These are phyloP conservation scores for Gardenia jasminoides DNA, from an alignment of 257 asterid species.

Conservation along the genomic window DNA sequence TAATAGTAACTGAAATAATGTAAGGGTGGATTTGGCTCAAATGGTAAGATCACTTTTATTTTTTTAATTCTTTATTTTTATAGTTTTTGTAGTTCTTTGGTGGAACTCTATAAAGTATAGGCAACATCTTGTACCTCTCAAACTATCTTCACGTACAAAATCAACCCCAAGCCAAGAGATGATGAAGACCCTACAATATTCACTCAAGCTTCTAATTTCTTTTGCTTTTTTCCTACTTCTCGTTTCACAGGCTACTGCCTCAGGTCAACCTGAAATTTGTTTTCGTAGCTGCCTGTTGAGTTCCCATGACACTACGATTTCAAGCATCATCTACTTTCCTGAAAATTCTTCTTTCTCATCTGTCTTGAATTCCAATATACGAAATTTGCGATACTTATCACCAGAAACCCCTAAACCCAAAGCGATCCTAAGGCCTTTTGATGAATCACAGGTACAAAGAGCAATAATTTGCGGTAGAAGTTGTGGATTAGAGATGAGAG, in stretches of 20 bases:
- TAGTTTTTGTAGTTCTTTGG: background rate
- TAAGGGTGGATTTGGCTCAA: too few species aligned
- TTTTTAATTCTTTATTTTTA: too few species aligned
- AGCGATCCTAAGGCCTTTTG: background rate
- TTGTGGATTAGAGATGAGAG: too few species aligned
- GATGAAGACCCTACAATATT: background rate
- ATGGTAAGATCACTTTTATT: too few species aligned
- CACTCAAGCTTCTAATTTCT: background rate
- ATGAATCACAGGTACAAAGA: constrained; percentile 3
- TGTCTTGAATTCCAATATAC: background rate
- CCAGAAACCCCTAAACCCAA: constrained; percentile 8
- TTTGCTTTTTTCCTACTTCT: background rate
- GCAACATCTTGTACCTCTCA: background rate
- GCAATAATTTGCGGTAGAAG: constrained; percentile 10
- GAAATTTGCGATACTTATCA: background rate
- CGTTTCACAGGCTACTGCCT: background rate
- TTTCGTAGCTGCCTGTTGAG: background rate
- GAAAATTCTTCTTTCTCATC: constrained; percentile 7
- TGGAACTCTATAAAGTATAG: background rate
- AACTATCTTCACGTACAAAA: background rate
- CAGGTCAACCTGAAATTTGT: background rate
- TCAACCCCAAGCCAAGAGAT: background rate
- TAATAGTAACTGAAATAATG: too few species aligned
- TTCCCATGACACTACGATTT: background rate
- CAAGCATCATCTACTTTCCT: constrained; percentile 6